Percentiles rank a stretch among this genome's conserved stretches.
Evolutionary conservation across 306 rosid genomes (phyloP).

Genomic region (Castanea crenata): DNA sequence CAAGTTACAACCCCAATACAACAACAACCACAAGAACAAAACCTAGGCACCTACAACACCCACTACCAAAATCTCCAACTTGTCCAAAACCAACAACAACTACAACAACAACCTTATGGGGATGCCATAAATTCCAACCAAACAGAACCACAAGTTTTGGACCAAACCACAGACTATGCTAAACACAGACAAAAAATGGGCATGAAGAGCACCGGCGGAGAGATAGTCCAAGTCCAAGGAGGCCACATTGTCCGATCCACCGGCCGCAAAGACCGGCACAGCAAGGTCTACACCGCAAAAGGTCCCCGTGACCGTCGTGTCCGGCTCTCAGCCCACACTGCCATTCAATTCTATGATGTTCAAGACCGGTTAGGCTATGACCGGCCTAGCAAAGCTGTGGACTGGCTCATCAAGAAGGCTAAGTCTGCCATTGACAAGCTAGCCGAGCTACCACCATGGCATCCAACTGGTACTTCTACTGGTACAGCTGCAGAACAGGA

Average conservation of each 20-base stretch:
- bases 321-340: constrained; percentile 75
- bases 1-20: constrained; percentile 17
- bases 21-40: constrained; percentile 26
- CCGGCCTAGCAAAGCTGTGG: constrained; percentile 82
- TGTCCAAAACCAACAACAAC: constrained; percentile 19
- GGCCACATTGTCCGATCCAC: constrained; percentile 79
- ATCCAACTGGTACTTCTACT: constrained; percentile 25
- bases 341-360: constrained; percentile 84
- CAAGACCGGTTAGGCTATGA: constrained; percentile 88
- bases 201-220: constrained; percentile 65
- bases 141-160: not conserved
- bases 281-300: constrained; percentile 75
- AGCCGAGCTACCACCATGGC: constrained; percentile 67
- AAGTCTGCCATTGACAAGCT: constrained; percentile 70
- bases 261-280: constrained; percentile 70
- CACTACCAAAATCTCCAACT: constrained; percentile 23
- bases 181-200: constrained; percentile 36
- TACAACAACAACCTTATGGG: constrained; percentile 6
- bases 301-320: constrained; percentile 79
- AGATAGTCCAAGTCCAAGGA: constrained; percentile 74
- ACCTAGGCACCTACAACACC: constrained; percentile 23
- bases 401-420: constrained; percentile 89
- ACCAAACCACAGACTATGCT: constrained; percentile 15
- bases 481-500: constrained; percentile 18
- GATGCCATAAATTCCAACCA: constrained; percentile 25